Evolutionary conservation across 192 early-diverging fungal genomes (phyloP).

Genomic region (Cladochytrium replicatum): DNA sequence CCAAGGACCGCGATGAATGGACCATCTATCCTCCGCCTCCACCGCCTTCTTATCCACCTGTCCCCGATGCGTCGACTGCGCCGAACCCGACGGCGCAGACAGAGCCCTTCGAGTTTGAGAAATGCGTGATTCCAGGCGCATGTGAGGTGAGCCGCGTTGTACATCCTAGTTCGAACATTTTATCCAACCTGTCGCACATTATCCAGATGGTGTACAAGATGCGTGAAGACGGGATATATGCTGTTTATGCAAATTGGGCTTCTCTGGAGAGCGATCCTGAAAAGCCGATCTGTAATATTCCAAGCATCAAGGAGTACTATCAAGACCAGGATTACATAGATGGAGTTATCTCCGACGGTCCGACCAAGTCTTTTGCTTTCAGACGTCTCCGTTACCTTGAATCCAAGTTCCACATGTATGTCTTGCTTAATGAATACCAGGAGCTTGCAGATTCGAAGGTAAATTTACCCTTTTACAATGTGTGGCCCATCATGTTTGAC

Average conservation of each 20-base stretch:
- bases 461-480: not conserved
- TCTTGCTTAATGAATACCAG: conserved; percentile 84
- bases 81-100: not conserved
- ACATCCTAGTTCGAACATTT: no score
- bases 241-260: conserved; percentile 38
- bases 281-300: conserved; percentile 40
- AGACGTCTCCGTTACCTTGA: conserved; percentile 83
- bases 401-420: conserved; percentile 87
- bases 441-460: conserved; percentile 87
- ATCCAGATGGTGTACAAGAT: conserved; percentile 31
- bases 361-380: conserved; percentile 86
- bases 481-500: not conserved
- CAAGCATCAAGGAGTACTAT: conserved; percentile 76
- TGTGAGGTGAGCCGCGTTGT: conserved; percentile 2
- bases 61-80: not conserved
- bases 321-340: conserved; percentile 74
- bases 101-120: conserved; percentile 29
- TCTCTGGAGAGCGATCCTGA: not conserved
- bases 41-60: conserved; percentile 47
- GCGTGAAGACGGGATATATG: conserved; percentile 51
- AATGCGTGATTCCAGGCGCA: conserved; percentile 26
- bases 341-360: conserved; percentile 71
- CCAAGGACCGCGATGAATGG: conserved; percentile 68
- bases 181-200: no score
- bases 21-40: conserved; percentile 81